Percentiles rank a stretch among this genome's conserved stretches.
Evolutionary conservation across 139 green algal genomes (phyloP).

Genomic region (Chlorella sp.): DNA sequence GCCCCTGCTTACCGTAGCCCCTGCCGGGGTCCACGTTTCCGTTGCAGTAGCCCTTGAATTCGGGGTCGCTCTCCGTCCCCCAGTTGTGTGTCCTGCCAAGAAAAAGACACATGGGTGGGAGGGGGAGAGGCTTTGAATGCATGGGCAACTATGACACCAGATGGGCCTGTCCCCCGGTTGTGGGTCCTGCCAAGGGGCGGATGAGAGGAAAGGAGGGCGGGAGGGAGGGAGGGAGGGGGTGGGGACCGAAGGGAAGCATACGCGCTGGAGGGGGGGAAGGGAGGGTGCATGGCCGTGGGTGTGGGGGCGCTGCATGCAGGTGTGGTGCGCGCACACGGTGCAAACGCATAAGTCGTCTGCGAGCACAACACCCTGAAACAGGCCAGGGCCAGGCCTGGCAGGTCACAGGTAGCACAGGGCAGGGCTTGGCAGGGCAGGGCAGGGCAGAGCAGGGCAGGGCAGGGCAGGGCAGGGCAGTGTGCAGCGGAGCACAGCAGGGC

Average conservation of each 20-base stretch:
- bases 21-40: slow-evolving; percentile 82
- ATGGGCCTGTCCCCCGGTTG: background rate
- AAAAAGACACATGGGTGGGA: background rate
- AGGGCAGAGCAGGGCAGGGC: background rate
- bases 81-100: slow-evolving; percentile 27
- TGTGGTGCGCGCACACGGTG: no score
- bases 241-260: no score
- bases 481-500: background rate
- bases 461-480: background rate
- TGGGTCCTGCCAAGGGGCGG: no score
- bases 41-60: slow-evolving; percentile 84
- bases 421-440: background rate
- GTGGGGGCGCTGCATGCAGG: no score
- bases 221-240: no score
- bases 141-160: background rate
- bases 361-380: no score
- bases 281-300: no score
- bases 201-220: no score
- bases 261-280: no score
- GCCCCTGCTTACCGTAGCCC: slow-evolving; percentile 75
- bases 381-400: no score
- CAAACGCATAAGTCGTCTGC: no score
- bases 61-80: slow-evolving; percentile 83
- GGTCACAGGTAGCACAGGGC: no score
- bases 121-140: background rate